Evolutionary conservation across 2,329 filamentous ascomycete species (phyloP).

Genomic region (Hymenoscyphus salicellus): DNA sequence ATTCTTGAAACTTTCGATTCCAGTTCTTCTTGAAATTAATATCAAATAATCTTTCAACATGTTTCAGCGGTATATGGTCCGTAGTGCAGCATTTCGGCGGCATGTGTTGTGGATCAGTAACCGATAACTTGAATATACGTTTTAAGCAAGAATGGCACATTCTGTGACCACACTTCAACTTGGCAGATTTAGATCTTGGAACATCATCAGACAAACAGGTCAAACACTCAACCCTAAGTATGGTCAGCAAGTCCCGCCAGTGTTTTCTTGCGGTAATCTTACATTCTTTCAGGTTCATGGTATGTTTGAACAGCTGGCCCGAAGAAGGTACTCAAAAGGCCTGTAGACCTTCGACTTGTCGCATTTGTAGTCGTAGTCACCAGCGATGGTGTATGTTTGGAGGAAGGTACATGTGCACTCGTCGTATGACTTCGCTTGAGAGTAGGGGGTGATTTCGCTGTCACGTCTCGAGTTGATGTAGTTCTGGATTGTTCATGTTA

Average conservation of each 20-base stretch:
- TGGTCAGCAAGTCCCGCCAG: constrained; percentile 18
- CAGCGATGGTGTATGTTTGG: constrained; percentile 18
- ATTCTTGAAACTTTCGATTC: constrained; percentile 79
- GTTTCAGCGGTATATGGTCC: constrained; percentile 69
- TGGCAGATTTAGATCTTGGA: constrained; percentile 60
- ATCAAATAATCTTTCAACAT: constrained; percentile 74
- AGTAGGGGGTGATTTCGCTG: constrained; percentile 17
- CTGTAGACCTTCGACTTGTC: constrained; percentile 20
- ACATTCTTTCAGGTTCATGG: constrained; percentile 32
- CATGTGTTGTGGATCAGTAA: constrained; percentile 77
- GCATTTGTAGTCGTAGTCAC: constrained; percentile 20
- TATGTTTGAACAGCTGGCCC: constrained; percentile 18
- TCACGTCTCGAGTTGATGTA: constrained; percentile 17
- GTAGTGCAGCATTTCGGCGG: constrained; percentile 76
- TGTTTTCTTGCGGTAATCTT: constrained; percentile 10
- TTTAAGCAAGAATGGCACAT: constrained; percentile 79
- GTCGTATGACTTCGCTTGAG: constrained; percentile 30
- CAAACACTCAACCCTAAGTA: constrained; percentile 64
- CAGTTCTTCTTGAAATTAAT: constrained; percentile 71
- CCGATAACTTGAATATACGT: constrained; percentile 69
- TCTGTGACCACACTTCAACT: constrained; percentile 73
- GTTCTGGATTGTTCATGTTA: constrained; percentile 17
- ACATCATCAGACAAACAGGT: constrained; percentile 68
- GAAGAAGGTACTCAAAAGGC: constrained; percentile 28
- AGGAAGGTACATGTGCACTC: constrained; percentile 21